Base-by-base conservation (phyloP, 306 rosid species). In the Quercus parvula region DNA sequence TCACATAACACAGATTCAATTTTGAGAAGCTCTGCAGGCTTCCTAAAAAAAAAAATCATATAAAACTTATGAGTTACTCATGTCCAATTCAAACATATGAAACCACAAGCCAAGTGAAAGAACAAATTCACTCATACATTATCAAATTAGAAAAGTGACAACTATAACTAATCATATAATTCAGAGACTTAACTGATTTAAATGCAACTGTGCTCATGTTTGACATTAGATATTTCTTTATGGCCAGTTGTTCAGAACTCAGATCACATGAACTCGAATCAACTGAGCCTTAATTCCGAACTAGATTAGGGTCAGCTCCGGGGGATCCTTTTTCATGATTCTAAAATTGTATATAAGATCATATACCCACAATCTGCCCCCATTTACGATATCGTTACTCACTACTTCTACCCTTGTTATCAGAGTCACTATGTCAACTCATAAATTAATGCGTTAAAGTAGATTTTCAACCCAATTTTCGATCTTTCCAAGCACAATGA, bases 21-120 rank as follows among this genome's bases (percentile, higher is more conserved):
- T 70, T 93, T 87, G 1, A 94, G 87, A 69, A 94, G 97, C 78
- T 92, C 94, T 72, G 88, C 79, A 79, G 90, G 88, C 86, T 87
- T 87, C 92, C 97, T 94, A 86, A 33, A 79, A 74, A 79, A 73
- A 51, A 81, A 77, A 51, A 77, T 25, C 82, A 76, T 5, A 12
- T 62, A 71, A 72, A 58, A 33, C 81, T 66, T 71, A 52, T 30
- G 46, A 72, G 77, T 55, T 56, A 68, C 12, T 67, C 72, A 35
- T 68, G 6, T 22, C 64, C 73, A 20, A 55, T 56, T 11, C 64
- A 22, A 51, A 77, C 77, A 56, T 31, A 35, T 33, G 10, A 17
- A 33, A 68, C 72, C 55, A 44, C 73, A 82, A 41, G 5, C 17
- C 44, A 58, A 70, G 31, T 20, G n/a, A 24, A 73, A 73, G 30